Conservation (phyloP, 305 asterid genomes). For the Nicotiana rustica region DNA sequence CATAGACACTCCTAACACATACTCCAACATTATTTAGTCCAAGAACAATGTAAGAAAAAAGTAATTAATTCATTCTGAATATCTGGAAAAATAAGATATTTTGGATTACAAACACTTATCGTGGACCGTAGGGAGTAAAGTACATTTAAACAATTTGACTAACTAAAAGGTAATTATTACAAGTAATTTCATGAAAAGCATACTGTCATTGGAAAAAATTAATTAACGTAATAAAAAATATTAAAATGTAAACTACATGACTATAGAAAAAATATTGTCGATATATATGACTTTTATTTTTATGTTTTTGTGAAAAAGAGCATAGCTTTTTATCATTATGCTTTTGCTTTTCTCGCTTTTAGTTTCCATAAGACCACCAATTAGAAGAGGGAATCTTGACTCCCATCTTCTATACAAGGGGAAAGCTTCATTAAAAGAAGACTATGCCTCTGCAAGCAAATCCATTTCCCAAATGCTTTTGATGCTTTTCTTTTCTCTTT, state of each 20-base stretch:
- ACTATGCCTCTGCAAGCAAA: not conserved
- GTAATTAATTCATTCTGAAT: too few relatives aligned
- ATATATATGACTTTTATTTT: not conserved
- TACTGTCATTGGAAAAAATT: too few relatives aligned
- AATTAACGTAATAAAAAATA: not conserved
- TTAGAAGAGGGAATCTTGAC: constrained; percentile 27
- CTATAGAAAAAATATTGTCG: not conserved
- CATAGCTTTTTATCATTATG: not conserved
- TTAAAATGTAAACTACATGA: not conserved
- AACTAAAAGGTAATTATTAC: too few relatives aligned
- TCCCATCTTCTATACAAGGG: not conserved
- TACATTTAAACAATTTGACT: too few relatives aligned
- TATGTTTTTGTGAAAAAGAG: not conserved
- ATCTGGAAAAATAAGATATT: too few relatives aligned
- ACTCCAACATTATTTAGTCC: too few relatives aligned
- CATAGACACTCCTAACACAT: too few relatives aligned
- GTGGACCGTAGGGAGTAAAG: too few relatives aligned
- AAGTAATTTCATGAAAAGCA: too few relatives aligned
- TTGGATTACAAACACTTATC: not conserved
- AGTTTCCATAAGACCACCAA: not conserved
- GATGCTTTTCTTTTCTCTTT: not conserved
- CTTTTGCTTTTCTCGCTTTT: not conserved
- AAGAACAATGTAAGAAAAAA: too few relatives aligned
- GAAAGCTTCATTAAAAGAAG: constrained; percentile 11
- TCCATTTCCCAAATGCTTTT: constrained; percentile 30